Conservation (phyloP, 108 stramenopile genomes). For the Pseudonitzschia delicatissima region DNA sequence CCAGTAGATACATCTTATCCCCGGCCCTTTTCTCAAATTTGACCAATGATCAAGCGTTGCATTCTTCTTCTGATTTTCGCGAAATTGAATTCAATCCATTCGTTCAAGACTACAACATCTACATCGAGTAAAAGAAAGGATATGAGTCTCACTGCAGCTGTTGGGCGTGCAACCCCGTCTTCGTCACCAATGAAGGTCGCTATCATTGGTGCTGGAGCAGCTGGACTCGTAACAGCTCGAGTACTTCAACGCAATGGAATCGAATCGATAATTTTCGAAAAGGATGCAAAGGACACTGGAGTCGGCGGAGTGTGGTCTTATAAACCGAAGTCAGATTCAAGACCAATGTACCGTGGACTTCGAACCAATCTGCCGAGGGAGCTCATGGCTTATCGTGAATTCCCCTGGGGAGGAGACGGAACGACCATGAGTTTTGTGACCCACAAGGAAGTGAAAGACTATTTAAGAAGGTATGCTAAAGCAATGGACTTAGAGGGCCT, state of each 20-base stretch:
- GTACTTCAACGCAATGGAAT: constrained; percentile 50
- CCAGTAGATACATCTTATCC: too few species aligned
- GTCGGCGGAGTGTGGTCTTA: constrained; percentile 76
- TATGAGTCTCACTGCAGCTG: constrained; percentile 7
- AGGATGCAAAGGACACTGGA: constrained; percentile 3
- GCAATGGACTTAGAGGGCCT: constrained; percentile 44
- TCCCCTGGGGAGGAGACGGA: constrained; percentile 48
- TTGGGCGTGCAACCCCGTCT: background rate
- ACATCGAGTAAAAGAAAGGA: background rate
- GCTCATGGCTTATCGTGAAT: constrained; percentile 82
- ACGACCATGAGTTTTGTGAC: constrained; percentile 63
- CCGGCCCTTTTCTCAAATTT: too few species aligned
- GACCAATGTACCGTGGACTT: constrained; percentile 77
- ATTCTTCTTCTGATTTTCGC: background rate
- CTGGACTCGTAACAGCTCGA: constrained; percentile 71
- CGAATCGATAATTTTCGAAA: constrained; percentile 39
- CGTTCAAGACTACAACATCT: background rate
- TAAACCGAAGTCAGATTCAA: constrained; percentile 12
- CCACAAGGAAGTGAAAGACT: constrained; percentile 58
- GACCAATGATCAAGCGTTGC: constrained; percentile 4
- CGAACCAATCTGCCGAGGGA: constrained; percentile 84
- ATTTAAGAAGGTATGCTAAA: constrained; percentile 55
- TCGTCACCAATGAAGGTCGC: constrained; percentile 43
- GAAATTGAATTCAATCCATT: constrained; percentile 6
- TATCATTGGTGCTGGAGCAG: constrained; percentile 80